phyloP scores from a whole-genome alignment of 352 stramenopile species.

The Phytophthora vignae region DNA sequence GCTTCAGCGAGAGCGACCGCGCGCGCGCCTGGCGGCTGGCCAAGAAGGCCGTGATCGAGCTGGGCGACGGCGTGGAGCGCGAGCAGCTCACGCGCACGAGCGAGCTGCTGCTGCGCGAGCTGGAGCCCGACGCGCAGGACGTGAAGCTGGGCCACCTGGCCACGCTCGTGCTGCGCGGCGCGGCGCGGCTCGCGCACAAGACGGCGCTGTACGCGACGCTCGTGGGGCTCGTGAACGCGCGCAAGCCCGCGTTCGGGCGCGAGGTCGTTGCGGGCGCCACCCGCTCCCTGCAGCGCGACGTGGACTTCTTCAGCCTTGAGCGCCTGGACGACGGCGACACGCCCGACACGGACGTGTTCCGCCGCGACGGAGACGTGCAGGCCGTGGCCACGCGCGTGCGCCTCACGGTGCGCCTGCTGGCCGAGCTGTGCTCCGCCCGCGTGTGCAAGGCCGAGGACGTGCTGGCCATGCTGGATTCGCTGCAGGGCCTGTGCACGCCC shows the following conservation, averaged over 20 bases:
- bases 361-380: constrained; percentile 47
- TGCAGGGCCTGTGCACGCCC: constrained; percentile 70
- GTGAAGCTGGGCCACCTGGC: constrained; percentile 69
- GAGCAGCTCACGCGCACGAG: constrained; percentile 59
- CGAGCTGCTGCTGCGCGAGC: constrained; percentile 54
- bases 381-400: constrained; percentile 60
- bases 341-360: constrained; percentile 27
- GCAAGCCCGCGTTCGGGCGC: constrained; percentile 61
- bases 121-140: constrained; percentile 60
- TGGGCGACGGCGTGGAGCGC: constrained; percentile 66
- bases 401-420: constrained; percentile 72
- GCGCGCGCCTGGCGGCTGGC: constrained; percentile 74
- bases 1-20: constrained; percentile 68
- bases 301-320: constrained; percentile 62
- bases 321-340: constrained; percentile 28
- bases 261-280: constrained; percentile 54
- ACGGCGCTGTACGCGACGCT: constrained; percentile 76
- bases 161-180: constrained; percentile 63
- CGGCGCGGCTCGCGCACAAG: constrained; percentile 68
- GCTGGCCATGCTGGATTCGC: constrained; percentile 61
- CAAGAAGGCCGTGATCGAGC: constrained; percentile 80
- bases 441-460: constrained; percentile 74
- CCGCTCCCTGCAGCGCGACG: constrained; percentile 56
- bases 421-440: constrained; percentile 58
- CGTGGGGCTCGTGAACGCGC: constrained; percentile 72